Conservation (phyloP, 768 basidiomycete species). For the Xerocomellus amylosporus region DNA sequence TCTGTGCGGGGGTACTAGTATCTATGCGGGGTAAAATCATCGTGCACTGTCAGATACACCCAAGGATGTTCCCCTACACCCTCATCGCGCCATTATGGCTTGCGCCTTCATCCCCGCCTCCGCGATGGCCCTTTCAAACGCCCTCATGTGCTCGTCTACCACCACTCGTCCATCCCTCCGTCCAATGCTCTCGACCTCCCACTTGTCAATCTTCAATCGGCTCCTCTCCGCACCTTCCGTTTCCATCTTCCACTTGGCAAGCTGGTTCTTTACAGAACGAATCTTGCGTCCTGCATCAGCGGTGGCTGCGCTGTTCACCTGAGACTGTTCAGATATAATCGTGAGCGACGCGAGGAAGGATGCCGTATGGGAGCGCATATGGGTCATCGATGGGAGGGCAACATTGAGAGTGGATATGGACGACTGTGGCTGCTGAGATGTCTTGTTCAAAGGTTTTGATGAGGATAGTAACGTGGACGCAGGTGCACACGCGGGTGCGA, state of each 20-base stretch:
- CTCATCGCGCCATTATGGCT: constrained; percentile 76
- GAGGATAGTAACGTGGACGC: constrained; percentile 45
- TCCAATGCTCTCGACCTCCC: constrained; percentile 60
- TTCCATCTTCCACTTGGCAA: constrained; percentile 76
- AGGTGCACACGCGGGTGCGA: constrained; percentile 46
- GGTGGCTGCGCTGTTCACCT: constrained; percentile 82
- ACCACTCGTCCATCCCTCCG: constrained; percentile 60
- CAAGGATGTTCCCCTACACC: neutral
- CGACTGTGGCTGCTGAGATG: constrained; percentile 22
- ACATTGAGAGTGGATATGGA: constrained; percentile 28
- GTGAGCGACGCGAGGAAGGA: constrained; percentile 74
- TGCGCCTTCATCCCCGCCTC: constrained; percentile 76
- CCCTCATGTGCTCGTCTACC: constrained; percentile 75
- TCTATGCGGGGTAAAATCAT: constrained; percentile 7
- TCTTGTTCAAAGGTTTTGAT: constrained; percentile 26
- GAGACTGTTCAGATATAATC: constrained; percentile 81
- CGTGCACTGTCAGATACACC: constrained; percentile 3
- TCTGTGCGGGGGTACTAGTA: constrained; percentile 7
- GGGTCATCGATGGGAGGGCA: constrained; percentile 61
- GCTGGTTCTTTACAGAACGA: constrained; percentile 78
- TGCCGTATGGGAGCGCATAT: constrained; percentile 70
- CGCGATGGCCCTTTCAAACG: constrained; percentile 67
- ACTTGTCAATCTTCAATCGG: constrained; percentile 68
- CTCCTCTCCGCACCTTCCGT: constrained; percentile 86
- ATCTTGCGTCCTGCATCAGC: constrained; percentile 86